These are phyloP conservation scores for Vigna unguiculata DNA, from an alignment of 306 rosid genomes.

Conservation along the genomic window DNA sequence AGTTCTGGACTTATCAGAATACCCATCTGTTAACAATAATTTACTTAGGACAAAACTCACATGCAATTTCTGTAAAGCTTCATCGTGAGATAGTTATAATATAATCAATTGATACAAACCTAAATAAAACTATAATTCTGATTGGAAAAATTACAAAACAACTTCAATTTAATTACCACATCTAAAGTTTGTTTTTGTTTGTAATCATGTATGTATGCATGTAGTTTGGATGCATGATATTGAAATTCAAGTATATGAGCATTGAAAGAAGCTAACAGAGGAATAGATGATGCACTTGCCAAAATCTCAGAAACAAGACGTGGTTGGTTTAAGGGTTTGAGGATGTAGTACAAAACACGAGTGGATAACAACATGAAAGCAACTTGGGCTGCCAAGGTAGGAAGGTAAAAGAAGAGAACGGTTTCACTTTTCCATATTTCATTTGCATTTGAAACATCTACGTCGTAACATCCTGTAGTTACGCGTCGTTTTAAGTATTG, in stretches of 20 bases:
- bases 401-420: background rate
- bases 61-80: background rate
- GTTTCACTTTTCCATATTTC: slow-evolving; percentile 39
- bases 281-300: slow-evolving; percentile 15
- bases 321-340: slow-evolving; percentile 51
- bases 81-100: background rate
- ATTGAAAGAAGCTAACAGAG: background rate
- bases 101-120: background rate
- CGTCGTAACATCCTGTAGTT: slow-evolving; percentile 15
- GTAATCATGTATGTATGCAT: background rate
- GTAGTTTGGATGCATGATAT: background rate
- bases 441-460: slow-evolving; percentile 15
- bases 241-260: background rate
- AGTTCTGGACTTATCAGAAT: slow-evolving; percentile 29
- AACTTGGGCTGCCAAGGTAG: slow-evolving; percentile 37
- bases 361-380: slow-evolving; percentile 18
- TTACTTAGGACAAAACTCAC: background rate
- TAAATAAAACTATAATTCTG: background rate
- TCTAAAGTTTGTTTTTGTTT: background rate
- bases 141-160: background rate
- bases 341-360: slow-evolving; percentile 19
- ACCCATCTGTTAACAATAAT: slow-evolving; percentile 43
- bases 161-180: background rate
- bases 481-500: background rate
- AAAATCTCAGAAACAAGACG: slow-evolving; percentile 44